Conservation (phyloP, 2,329 filamentous ascomycete genomes). For the Monilinia aucupariae region DNA sequence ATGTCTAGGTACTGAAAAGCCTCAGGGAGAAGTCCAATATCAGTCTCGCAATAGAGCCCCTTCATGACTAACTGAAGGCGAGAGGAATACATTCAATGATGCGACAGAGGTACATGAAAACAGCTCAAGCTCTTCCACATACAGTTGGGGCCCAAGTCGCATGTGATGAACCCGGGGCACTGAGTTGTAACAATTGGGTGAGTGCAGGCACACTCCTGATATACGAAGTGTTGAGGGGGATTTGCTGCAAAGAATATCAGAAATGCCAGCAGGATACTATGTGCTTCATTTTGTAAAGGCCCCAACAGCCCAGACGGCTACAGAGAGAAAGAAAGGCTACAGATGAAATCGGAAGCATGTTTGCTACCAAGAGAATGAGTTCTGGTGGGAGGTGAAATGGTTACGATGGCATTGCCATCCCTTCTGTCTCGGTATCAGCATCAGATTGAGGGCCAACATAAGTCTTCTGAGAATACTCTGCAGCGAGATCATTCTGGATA, state of each 20-base stretch:
- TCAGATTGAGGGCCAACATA: background rate
- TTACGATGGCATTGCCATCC: background rate
- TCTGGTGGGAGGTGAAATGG: constrained; percentile 14
- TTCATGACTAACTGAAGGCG: constrained; percentile 5
- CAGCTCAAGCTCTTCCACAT: background rate
- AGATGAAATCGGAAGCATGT: background rate
- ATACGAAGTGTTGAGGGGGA: constrained; percentile 13
- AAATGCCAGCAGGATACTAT: background rate
- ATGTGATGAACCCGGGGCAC: background rate
- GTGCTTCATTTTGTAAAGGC: background rate
- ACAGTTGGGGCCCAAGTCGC: background rate
- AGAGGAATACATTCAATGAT: background rate
- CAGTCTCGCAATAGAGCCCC: background rate
- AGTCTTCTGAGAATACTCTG: background rate
- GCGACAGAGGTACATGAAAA: background rate
- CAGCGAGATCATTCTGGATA: background rate
- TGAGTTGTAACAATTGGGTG: too few relatives aligned
- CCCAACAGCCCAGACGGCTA: background rate
- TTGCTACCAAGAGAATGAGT: constrained; percentile 15
- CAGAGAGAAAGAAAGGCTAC: constrained; percentile 4
- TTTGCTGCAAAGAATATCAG: constrained; percentile 12
- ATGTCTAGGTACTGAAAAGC: background rate
- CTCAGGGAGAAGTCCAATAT: constrained; percentile 5
- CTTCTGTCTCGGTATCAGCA: background rate
- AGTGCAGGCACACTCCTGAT: background rate